Base-by-base conservation (phyloP, 1,284 basidiomycete genomes). In the Cryptococcus sp. region DNA sequence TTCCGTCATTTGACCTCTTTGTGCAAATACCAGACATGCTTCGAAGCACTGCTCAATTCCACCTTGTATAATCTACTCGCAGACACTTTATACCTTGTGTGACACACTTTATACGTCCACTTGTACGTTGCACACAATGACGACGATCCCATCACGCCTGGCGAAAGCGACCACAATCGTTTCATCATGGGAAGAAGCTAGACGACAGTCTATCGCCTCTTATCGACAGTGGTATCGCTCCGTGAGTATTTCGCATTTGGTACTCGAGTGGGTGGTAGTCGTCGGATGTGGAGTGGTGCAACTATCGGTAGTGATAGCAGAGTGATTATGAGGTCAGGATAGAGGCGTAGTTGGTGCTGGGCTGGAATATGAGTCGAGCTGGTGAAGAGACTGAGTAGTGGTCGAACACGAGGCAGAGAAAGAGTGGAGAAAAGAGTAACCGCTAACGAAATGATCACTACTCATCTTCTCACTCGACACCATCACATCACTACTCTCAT, bases 211-310 rank as follows among this genome's bases (percentile, higher is more conserved):
- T 34, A 80, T 93, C 40, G 82, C 89, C 52, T 84, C 97, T 20
- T 99, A 98, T 82, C 83, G 94, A 59, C 87, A 87, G 73, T 98
- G 93, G 91, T 90, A 94, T 78, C 88, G 94, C 65, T 83, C 87
- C 51, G 93, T 93, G 69, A 72, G 90, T 80, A 11, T 19, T 34
- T 34, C 43, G 51, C 44, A 22, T 53, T 52, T 53, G 29, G 29
- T 34, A 13, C 8, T 34, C 3, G 29, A 10, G 13, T 34, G 29
- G 29, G 29, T 10, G 29, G 13, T 34, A 13, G 29, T 34, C 26
- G 10, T 4, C 26, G 10, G 26, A 10, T 4, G 10, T 4, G 26
- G 26, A 29, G 26, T 29, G 26, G 5, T 29, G 4, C 26, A 29
- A 29, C 26, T 29, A 29, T n/a, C n/a, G n/a, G n/a, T n/a, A 29